Conservation (phyloP, 2,329 filamentous ascomycete genomes). For the Cladophialophora yegresii region DNA sequence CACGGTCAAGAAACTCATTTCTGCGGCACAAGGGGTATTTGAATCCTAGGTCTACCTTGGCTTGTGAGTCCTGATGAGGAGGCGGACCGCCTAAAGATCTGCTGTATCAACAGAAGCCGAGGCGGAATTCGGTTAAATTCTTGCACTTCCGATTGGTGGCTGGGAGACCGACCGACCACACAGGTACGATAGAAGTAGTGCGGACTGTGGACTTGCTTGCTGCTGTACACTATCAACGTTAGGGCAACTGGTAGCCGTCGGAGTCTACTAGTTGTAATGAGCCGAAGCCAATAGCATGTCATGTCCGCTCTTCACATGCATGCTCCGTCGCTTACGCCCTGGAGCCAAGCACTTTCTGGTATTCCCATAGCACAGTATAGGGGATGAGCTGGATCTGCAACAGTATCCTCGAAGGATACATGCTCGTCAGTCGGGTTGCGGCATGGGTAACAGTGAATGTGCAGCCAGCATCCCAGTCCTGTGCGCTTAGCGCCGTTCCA, state of each 20-base stretch:
- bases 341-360: not conserved
- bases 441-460: not conserved
- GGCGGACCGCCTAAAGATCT: not conserved
- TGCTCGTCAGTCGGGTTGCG: not conserved
- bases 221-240: not conserved
- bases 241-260: not conserved
- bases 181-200: not conserved
- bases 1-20: not conserved
- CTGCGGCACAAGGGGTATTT: not conserved
- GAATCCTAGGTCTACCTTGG: not conserved
- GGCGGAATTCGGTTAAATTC: not conserved
- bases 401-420: not conserved
- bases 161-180: not conserved
- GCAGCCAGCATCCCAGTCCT: not conserved
- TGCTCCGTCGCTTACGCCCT: not conserved
- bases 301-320: not conserved
- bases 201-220: not conserved
- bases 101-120: not conserved
- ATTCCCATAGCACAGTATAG: not conserved
- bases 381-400: not conserved
- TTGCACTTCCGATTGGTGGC: not conserved
- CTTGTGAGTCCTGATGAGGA: not conserved
- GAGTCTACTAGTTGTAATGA: not conserved
- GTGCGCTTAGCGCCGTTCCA: not conserved
- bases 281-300: not conserved